Evolutionary conservation across 2,329 filamentous ascomycete species (phyloP).

Genomic region (Coleophoma crateriformis): DNA sequence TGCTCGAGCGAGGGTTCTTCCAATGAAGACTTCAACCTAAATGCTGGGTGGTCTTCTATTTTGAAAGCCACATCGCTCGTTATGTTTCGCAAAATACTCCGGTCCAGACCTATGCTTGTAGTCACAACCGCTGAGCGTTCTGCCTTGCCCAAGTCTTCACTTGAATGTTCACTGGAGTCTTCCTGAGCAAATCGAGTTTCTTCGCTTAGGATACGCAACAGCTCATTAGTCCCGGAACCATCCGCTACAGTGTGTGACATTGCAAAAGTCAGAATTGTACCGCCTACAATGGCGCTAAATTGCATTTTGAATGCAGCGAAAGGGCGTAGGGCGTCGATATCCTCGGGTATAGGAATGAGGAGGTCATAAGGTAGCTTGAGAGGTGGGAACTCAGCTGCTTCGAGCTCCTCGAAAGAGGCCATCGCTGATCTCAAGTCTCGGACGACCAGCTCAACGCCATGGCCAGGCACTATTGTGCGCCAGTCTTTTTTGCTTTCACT

Average conservation of each 20-base stretch:
- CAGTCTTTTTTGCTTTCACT: conserved; percentile 2
- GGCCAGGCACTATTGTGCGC: conserved; percentile 6
- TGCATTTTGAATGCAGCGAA: conserved; percentile 9
- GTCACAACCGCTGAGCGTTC: neutral
- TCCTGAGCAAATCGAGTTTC: conserved; percentile 5
- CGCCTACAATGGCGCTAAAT: conserved; percentile 7
- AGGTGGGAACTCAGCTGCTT: conserved; percentile 4
- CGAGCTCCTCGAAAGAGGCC: conserved; percentile 5
- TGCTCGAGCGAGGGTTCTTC: neutral
- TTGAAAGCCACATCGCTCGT: conserved; percentile 6
- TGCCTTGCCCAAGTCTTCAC: neutral
- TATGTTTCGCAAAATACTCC: conserved; percentile 5
- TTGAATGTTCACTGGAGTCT: neutral
- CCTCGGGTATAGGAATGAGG: conserved; percentile 6
- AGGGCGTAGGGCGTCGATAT: conserved; percentile 3
- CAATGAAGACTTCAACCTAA: neutral
- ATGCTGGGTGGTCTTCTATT: conserved; percentile 10
- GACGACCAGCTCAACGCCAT: conserved; percentile 7
- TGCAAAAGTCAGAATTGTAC: conserved; percentile 6
- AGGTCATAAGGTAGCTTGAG: conserved; percentile 3
- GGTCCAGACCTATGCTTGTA: conserved; percentile 1
- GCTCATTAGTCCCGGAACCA: conserved; percentile 6
- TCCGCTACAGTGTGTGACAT: conserved; percentile 9
- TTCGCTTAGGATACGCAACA: conserved; percentile 7
- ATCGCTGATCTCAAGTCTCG: conserved; percentile 5